Base-by-base conservation (phyloP, 2,329 filamentous ascomycete genomes). In the Stylonectria norvegica region DNA sequence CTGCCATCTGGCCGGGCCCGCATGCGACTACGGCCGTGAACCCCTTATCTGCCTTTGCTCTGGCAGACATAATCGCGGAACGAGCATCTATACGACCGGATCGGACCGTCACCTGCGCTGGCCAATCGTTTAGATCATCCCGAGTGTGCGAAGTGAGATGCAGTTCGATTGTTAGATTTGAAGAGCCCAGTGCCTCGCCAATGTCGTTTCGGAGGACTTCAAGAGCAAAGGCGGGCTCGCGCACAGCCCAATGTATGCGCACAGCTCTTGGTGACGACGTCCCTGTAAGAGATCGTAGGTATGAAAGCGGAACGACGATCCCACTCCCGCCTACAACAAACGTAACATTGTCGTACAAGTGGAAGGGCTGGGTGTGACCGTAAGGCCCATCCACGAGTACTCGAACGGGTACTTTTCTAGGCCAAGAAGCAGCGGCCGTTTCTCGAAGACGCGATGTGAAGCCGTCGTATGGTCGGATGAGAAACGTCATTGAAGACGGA, bases 261-360 rank as follows among this genome's bases (percentile, higher is more conserved):
- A 70, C 48, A 1, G 54, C 53, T 16, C 45, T 49, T 0, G 55
- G 50, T 0, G 38, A 29, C 0, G 37, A 30, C 4, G 40, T 18
- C 4, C 36, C 44, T 1, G 57, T 48, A 5, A 70, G 54, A 0
- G 39, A 32, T 1, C 53, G 45, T 2, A 70, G 47, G 38, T 73
- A 68, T 1, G 69, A 65, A 0, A 72, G 47, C 0, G 69, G 60
- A 1, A 68, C 61, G 12, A 69, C 69, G 11, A 73, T 63, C 0
- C 70, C 70, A 33, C 67, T 72, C 0, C 70, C 70, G 1, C 70
- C 70, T 0, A 67, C 66, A 4, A 73, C 50, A 40, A 73, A 72
- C 0, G 72, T 41, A 2, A 72, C 49, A 16, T 62, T 60, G 10
- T 64, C 58, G 30, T 69, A 72, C 2, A 48, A 45, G 28, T 65